These are phyloP conservation scores for Skeletonema potamos DNA, from an alignment of 108 stramenopile genomes.

Conservation along the genomic window DNA sequence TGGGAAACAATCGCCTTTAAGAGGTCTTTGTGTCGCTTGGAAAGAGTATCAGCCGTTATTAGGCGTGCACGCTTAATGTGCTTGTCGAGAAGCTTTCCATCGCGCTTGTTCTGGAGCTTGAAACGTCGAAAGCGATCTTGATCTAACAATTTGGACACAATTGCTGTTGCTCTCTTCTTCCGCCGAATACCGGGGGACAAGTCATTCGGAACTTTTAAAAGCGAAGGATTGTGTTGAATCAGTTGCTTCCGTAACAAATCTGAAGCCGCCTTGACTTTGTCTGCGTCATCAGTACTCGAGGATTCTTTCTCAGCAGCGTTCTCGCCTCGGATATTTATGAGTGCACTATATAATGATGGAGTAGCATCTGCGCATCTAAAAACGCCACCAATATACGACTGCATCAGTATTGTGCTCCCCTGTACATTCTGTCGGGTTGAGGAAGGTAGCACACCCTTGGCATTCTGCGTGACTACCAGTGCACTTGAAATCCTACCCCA, in stretches of 20 bases:
- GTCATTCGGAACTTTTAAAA: neutral
- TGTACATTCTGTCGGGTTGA: neutral
- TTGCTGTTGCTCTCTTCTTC: conserved; percentile 14
- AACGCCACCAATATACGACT: conserved; percentile 27
- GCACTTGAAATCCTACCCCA: conserved; percentile 40
- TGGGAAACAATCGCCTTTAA: conserved; percentile 62
- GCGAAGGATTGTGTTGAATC: conserved; percentile 11
- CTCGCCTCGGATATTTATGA: neutral
- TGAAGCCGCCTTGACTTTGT: conserved; percentile 6
- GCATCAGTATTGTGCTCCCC: neutral
- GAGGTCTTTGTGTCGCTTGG: conserved; percentile 76
- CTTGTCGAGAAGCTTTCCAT: conserved; percentile 70
- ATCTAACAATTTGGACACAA: conserved; percentile 48
- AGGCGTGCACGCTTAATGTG: conserved; percentile 69
- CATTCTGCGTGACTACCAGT: conserved; percentile 26
- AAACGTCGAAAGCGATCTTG: conserved; percentile 64
- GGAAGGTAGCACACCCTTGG: conserved; percentile 8
- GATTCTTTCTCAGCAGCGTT: conserved; percentile 1
- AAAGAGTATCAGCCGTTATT: conserved; percentile 58
- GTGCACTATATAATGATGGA: conserved; percentile 24
- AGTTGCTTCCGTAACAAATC: conserved; percentile 32
- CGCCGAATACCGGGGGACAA: conserved; percentile 18
- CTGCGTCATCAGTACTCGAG: neutral
- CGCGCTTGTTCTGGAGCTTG: conserved; percentile 78
- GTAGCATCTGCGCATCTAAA: conserved; percentile 15